Evolutionary conservation across 2,329 filamentous ascomycete genomes (phyloP).

Genomic region (Colletotrichum australisinense): DNA sequence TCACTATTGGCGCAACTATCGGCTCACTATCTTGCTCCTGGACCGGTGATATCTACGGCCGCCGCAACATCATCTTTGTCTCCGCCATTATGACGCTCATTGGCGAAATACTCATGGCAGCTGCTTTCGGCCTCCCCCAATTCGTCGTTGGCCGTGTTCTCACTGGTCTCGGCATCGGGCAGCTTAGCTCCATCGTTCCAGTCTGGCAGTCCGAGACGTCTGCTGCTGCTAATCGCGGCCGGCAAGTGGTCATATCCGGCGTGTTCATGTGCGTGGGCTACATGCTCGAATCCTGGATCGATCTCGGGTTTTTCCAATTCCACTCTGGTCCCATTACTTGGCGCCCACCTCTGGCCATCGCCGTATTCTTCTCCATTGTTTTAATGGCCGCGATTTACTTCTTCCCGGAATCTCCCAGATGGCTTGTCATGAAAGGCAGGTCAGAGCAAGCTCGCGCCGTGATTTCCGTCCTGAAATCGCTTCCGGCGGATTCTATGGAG

Average conservation of each 20-base stretch:
- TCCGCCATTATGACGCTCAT: conserved; percentile 61
- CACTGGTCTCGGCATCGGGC: conserved; percentile 57
- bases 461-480: conserved; percentile 53
- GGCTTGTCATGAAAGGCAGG: conserved; percentile 48
- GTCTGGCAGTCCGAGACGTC: conserved; percentile 54
- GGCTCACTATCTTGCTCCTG: conserved; percentile 48
- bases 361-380: conserved; percentile 44
- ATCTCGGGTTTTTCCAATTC: conserved; percentile 53
- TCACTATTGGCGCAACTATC: conserved; percentile 50
- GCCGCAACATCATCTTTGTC: conserved; percentile 60
- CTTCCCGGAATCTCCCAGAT: conserved; percentile 50
- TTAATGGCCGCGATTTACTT: conserved; percentile 48
- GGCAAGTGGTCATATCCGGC: conserved; percentile 49
- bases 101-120: conserved; percentile 59
- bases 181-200: conserved; percentile 53
- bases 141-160: conserved; percentile 63
- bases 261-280: conserved; percentile 34
- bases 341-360: conserved; percentile 50
- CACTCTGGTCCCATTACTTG: conserved; percentile 41
- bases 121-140: conserved; percentile 58
- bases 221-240: conserved; percentile 54
- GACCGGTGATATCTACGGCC: conserved; percentile 60
- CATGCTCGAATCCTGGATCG: conserved; percentile 56
- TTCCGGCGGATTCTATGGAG: conserved; percentile 48
- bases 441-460: conserved; percentile 46